A percentile compares a stretch with the other conserved stretches of the same genome.
These are phyloP conservation scores for Paramyrothecium roridum DNA, from an alignment of 2,329 filamentous ascomycete species.

Conservation along the genomic window DNA sequence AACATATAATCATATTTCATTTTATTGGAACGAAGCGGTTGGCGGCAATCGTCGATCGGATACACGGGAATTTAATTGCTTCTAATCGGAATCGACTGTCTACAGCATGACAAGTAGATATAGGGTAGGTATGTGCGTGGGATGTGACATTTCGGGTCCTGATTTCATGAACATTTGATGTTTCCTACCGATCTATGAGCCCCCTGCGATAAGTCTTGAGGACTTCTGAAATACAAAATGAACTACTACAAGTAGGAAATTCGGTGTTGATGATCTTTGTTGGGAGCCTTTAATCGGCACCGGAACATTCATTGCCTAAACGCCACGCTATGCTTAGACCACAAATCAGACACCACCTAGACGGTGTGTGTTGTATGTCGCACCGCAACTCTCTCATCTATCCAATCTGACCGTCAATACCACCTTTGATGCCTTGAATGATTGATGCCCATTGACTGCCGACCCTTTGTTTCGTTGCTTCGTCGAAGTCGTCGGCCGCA, in stretches of 20 bases:
- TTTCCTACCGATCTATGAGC: neutral
- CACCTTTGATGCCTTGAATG: slow-evolving; percentile 48
- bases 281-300: neutral
- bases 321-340: slow-evolving; percentile 20
- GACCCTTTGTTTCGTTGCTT: slow-evolving; percentile 39
- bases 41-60: no score
- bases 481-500: slow-evolving; percentile 58
- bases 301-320: slow-evolving; percentile 5
- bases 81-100: no score
- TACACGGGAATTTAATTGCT: no score
- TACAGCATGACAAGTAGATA: no score
- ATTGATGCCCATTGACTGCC: slow-evolving; percentile 47
- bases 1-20: no score
- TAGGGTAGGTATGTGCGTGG: no score
- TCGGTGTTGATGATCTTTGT: no score
- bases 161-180: neutral
- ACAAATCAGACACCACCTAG: neutral
- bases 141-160: no score
- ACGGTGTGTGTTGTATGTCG: no score
- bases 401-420: slow-evolving; percentile 29
- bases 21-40: no score
- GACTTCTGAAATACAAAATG: neutral
- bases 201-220: neutral
- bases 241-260: no score
- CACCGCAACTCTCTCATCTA: slow-evolving; percentile 9